Evolutionary conservation across 2,329 filamentous ascomycete species (phyloP), one percentile per base, ranked within the genome.

Genomic region (Didymella segeticola): DNA sequence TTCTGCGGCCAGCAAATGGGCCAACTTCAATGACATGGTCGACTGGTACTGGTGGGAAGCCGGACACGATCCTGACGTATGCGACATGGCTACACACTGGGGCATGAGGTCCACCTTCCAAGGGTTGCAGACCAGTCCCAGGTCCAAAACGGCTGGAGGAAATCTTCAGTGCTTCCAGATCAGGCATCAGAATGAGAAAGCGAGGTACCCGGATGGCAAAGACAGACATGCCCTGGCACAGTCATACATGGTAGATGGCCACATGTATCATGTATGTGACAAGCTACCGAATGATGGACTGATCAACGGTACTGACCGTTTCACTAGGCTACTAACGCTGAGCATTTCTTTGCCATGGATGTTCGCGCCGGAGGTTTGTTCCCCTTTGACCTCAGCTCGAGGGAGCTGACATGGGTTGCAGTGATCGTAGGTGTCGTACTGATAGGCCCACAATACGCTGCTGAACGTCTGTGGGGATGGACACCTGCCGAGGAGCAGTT

Each of bases 1-100:
- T 15, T 66, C 64, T 3, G 61, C 58, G 8, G 45, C 50, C 3
- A 68, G 62, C 29, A 29, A 2, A 3, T 69, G 64, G 63, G 12
- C 14, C n/a, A 25, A 33, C 2, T 19, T 36, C 14, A 6, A 14
- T 4, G 38, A 43, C 12, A 29, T 30, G 29, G 6, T n/a, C 5
- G 23, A 34, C 26, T 50, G 47, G 47, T 50, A 36, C 5, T 43
- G 47, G 38, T 36, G 9, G 6, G 30, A 29, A 6, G 20, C 5
- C 23, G 12, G 14, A 19, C 15, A 15, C 11, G 12, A 33, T 4
- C 1, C 15, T 3, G 11, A 15, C 6, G 9, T 26, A 4, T 49
- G 47, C 17, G 23, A 49, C 5, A 34, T 43, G 38, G 30, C n/a
- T 11, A 4, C 14, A 2, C 43, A 23, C 15, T 47, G 26, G 34